A percentile compares a stretch with the other conserved stretches of the same genome.
phyloP scores from a whole-genome alignment of 2,329 filamentous ascomycete species.

The Ceratocystis alfenasii region DNA sequence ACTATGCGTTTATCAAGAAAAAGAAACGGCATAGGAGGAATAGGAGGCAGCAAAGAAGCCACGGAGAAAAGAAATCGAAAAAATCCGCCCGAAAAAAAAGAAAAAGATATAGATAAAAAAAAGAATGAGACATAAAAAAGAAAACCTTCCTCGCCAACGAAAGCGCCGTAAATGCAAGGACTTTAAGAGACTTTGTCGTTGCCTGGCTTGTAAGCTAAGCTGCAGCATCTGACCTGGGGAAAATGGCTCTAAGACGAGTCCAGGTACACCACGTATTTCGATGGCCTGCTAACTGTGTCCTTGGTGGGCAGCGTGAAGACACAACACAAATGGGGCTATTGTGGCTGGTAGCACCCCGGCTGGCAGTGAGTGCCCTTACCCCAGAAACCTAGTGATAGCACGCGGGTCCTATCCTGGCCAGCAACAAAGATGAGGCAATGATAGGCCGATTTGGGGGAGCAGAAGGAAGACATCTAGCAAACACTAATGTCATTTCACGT shows the following conservation, averaged over 20 bases:
- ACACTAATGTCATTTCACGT: too few species aligned
- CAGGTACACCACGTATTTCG: not conserved
- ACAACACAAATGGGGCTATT: not conserved
- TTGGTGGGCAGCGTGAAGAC: not conserved
- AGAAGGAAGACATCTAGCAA: too few species aligned
- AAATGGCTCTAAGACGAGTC: not conserved
- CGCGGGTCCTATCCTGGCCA: not conserved
- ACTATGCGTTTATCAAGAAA: too few species aligned
- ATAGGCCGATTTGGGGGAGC: too few species aligned
- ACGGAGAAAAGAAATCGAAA: too few species aligned
- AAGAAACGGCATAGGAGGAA: too few species aligned
- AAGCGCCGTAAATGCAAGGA: not conserved
- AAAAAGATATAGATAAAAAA: not conserved
- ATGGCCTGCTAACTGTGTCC: not conserved
- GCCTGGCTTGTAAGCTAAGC: not conserved
- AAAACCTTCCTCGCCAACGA: not conserved
- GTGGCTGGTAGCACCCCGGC: not conserved
- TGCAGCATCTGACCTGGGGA: not conserved
- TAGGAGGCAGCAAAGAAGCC: too few species aligned
- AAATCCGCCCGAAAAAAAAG: not conserved
- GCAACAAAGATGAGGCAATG: not conserved
- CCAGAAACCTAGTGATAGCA: not conserved
- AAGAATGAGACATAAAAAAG: constrained; percentile 1
- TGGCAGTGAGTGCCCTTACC: not conserved
- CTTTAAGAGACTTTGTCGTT: not conserved